Evolutionary conservation across 176 grass and related monocot genomes (phyloP).

Genomic region (Alloteropsis semialata): DNA sequence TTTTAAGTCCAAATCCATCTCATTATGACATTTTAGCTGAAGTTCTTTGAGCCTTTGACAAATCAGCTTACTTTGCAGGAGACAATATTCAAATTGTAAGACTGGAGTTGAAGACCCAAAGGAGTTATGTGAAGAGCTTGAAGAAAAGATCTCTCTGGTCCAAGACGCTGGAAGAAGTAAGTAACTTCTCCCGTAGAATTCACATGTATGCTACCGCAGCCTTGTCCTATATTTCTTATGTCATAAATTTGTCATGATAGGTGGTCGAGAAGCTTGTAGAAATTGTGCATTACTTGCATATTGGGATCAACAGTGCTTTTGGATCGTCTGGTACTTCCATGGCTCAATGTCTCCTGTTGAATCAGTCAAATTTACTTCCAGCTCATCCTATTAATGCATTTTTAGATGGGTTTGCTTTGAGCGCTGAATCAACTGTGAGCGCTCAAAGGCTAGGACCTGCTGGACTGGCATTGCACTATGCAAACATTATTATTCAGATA

Average conservation of each 20-base stretch:
- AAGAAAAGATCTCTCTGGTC: conserved; percentile 98
- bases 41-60: not conserved
- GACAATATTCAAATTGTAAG: conserved; percentile 71
- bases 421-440: conserved; percentile 33
- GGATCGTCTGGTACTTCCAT: conserved; percentile 59
- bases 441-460: conserved; percentile 64
- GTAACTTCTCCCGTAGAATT: conserved; percentile 26
- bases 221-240: conserved; percentile 8
- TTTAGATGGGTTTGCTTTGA: conserved; percentile 59
- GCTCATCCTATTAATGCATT: conserved; percentile 11
- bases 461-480: conserved; percentile 77
- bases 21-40: not conserved
- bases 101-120: conserved; percentile 85
- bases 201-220: not conserved
- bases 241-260: conserved; percentile 46
- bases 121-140: conserved; percentile 81
- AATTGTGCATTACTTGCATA: conserved; percentile 80
- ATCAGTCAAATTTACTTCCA: conserved; percentile 1
- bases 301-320: conserved; percentile 65
- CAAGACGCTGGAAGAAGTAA: conserved; percentile 79
- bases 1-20: conserved; percentile 6
- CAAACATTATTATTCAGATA: conserved; percentile 86
- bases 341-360: conserved; percentile 16
- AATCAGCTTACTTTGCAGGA: conserved; percentile 34
- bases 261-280: conserved; percentile 89